Conservation (phyloP, 23 red algal species). For the Gracilariopsis chorda region DNA sequence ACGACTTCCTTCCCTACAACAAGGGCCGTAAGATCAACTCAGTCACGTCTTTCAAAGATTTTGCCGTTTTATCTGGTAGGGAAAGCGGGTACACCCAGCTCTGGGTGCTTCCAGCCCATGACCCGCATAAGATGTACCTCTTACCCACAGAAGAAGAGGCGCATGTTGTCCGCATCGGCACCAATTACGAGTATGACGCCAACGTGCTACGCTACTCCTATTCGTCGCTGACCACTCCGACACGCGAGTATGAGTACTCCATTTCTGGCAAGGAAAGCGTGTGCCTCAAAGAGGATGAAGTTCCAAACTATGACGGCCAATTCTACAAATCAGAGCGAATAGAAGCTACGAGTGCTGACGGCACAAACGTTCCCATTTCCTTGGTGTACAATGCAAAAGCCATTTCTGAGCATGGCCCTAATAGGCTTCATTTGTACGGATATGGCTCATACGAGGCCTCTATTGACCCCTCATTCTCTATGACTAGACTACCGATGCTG, state of each 20-base stretch:
- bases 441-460: slow-evolving; percentile 91
- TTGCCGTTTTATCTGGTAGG: slow-evolving; percentile 44
- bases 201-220: slow-evolving; percentile 36
- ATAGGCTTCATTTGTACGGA: slow-evolving; percentile 65
- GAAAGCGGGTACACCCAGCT: slow-evolving; percentile 42
- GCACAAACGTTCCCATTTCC: slow-evolving; percentile 69
- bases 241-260: slow-evolving; percentile 47
- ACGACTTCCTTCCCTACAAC: slow-evolving; percentile 56
- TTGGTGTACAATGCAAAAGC: slow-evolving; percentile 69
- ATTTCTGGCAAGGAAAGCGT: slow-evolving; percentile 1
- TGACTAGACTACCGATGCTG: slow-evolving; percentile 61
- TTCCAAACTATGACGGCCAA: slow-evolving; percentile 30
- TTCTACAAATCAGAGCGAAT: slow-evolving; percentile 71
- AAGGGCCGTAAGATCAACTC: slow-evolving; percentile 41
- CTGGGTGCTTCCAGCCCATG: slow-evolving; percentile 47
- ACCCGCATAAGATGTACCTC: slow-evolving; percentile 14
- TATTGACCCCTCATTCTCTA: slow-evolving; percentile 76
- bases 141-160: slow-evolving; percentile 46
- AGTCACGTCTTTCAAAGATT: slow-evolving; percentile 56
- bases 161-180: slow-evolving; percentile 22
- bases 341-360: slow-evolving; percentile 65
- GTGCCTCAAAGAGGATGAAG: slow-evolving; percentile 66
- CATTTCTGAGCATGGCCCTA: slow-evolving; percentile 10
- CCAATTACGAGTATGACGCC: slow-evolving; percentile 42
- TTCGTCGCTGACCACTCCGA: slow-evolving; percentile 70